Evolutionary conservation across 2,329 filamentous ascomycete genomes (phyloP).

Genomic region (Pseudogymnoascus pannorum): DNA sequence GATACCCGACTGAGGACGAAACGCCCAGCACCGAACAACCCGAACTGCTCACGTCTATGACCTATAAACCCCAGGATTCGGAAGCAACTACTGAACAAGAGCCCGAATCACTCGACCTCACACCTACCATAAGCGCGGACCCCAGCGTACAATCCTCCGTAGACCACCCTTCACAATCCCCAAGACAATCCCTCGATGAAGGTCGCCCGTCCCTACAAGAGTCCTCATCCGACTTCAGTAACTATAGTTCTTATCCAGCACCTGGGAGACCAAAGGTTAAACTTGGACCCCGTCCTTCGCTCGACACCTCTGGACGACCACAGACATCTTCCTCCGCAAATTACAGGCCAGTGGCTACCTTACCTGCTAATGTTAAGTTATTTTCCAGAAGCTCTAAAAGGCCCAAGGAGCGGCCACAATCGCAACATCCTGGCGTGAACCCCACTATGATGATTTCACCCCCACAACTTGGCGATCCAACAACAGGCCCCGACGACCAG

Average conservation of each 20-base stretch:
- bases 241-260: slow-evolving; percentile 38
- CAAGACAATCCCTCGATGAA: slow-evolving; percentile 20
- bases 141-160: neutral
- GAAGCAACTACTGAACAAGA: neutral
- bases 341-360: slow-evolving; percentile 65
- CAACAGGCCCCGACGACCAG: slow-evolving; percentile 21
- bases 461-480: slow-evolving; percentile 20
- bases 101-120: slow-evolving; percentile 3
- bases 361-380: slow-evolving; percentile 73
- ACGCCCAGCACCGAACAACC: neutral
- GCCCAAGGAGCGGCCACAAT: slow-evolving; percentile 36
- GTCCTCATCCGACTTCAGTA: slow-evolving; percentile 43
- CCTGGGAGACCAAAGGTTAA: slow-evolving; percentile 75
- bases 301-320: slow-evolving; percentile 53
- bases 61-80: neutral
- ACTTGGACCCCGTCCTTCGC: slow-evolving; percentile 75
- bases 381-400: slow-evolving; percentile 53
- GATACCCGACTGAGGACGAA: neutral
- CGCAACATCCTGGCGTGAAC: slow-evolving; percentile 25
- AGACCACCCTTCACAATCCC: slow-evolving; percentile 15
- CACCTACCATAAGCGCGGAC: slow-evolving; percentile 4
- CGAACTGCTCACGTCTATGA: slow-evolving; percentile 3
- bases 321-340: slow-evolving; percentile 52
- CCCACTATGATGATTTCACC: slow-evolving; percentile 25
- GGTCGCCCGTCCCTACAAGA: slow-evolving; percentile 40